phyloP scores from a whole-genome alignment of 2,329 filamentous ascomycete species.

The Sporothrix dimorphospora region DNA sequence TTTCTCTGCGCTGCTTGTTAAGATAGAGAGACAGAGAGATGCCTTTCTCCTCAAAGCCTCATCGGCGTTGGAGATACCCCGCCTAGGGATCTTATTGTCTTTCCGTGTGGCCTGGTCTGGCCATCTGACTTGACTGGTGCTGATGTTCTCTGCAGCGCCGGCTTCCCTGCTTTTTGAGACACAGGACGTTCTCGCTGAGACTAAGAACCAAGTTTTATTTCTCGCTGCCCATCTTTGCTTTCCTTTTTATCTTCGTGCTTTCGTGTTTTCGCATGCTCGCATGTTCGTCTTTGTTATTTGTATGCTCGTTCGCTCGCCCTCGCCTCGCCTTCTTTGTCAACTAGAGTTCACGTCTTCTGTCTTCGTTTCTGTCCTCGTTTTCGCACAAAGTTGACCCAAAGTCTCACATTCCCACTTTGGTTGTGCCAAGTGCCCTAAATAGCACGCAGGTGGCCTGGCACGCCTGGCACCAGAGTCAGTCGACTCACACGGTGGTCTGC shows the following conservation, averaged over 20 bases:
- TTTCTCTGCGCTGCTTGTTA: background rate
- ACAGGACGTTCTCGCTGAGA: background rate
- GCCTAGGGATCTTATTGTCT: background rate
- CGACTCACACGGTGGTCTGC: slow-evolving; percentile 4
- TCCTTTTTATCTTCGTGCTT: background rate
- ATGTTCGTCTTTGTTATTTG: slow-evolving; percentile 2
- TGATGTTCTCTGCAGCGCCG: background rate
- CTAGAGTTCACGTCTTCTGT: background rate
- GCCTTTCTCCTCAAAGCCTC: background rate
- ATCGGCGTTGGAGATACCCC: slow-evolving; percentile 2
- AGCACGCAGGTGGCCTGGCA: background rate
- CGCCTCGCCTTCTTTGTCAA: background rate
- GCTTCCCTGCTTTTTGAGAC: slow-evolving; percentile 19
- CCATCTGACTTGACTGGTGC: slow-evolving; percentile 21
- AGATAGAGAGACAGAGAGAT: background rate
- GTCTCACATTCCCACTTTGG: slow-evolving; percentile 8
- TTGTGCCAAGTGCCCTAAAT: background rate
- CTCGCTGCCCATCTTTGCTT: background rate
- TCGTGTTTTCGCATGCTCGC: background rate
- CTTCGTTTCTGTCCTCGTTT: background rate
- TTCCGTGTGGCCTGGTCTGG: background rate
- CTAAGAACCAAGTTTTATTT: background rate
- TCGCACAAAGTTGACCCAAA: background rate
- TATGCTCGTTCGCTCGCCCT: background rate
- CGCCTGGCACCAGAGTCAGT: slow-evolving; percentile 2